A percentile compares a stretch with the other conserved stretches of the same genome.
These are phyloP conservation scores for Podaxis mareebaensis DNA, from an alignment of 768 basidiomycete species.

Conservation along the genomic window DNA sequence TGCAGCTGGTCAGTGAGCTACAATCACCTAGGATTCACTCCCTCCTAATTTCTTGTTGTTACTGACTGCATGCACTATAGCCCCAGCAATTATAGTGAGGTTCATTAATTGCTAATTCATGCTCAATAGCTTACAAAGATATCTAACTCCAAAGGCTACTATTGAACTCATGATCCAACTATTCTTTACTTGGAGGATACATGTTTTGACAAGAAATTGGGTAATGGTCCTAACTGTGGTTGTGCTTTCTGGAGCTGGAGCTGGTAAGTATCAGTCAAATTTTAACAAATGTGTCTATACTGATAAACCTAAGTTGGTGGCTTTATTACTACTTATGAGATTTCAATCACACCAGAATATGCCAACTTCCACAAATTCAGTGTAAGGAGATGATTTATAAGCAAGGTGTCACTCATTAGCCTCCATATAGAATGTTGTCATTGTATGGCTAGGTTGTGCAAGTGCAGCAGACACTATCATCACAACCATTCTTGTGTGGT, in stretches of 20 bases:
- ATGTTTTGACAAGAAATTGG: constrained; percentile 27
- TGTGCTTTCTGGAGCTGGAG: constrained; percentile 20
- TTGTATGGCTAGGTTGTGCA: constrained; percentile 43
- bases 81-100: constrained; percentile 46
- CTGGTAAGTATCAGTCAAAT: constrained; percentile 20
- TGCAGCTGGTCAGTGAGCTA: constrained; percentile 14
- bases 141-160: constrained; percentile 27
- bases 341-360: not conserved
- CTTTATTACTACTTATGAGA: not conserved
- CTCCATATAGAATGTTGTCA: constrained; percentile 22
- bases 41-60: not conserved
- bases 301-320: not conserved
- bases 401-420: not conserved
- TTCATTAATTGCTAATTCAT: not conserved
- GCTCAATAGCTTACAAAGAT: too few species aligned
- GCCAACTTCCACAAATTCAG: not conserved
- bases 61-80: constrained; percentile 24
- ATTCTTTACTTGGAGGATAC: constrained; percentile 44
- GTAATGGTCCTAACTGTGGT: constrained; percentile 19
- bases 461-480: constrained; percentile 43
- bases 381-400: not conserved
- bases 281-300: not conserved
- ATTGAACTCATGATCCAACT: constrained; percentile 44
- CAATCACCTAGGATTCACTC: not conserved
- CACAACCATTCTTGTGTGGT: constrained; percentile 41